phyloP scores from a whole-genome alignment of 1,284 basidiomycete genomes.

The Lentinula novae-zelandiae region DNA sequence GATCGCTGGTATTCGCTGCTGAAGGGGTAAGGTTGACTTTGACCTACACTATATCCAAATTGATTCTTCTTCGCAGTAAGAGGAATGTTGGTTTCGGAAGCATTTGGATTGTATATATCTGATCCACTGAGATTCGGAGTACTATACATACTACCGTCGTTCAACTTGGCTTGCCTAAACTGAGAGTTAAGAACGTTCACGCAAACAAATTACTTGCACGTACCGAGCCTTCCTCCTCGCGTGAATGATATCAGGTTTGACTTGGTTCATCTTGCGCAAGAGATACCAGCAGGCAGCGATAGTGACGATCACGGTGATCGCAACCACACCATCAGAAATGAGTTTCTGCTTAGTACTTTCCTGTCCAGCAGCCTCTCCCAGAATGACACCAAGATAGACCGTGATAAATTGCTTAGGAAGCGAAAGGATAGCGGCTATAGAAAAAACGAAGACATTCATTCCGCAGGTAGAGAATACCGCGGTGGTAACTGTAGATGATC shows the following conservation, averaged over 20 bases:
- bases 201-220: conserved; percentile 18
- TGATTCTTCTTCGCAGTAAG: conserved; percentile 35
- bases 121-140: conserved; percentile 26
- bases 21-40: conserved; percentile 12
- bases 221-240: conserved; percentile 67
- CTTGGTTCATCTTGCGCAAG: conserved; percentile 69
- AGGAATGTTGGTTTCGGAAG: conserved; percentile 38
- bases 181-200: not conserved
- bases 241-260: conserved; percentile 73
- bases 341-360: conserved; percentile 47
- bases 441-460: conserved; percentile 57
- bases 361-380: conserved; percentile 29
- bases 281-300: conserved; percentile 83
- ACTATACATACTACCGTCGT: conserved; percentile 23
- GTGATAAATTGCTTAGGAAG: conserved; percentile 61
- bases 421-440: conserved; percentile 54
- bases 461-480: conserved; percentile 67
- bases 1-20: conserved; percentile 34
- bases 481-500: conserved; percentile 39
- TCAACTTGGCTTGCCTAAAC: conserved; percentile 45
- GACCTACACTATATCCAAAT: not conserved
- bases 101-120: conserved; percentile 26
- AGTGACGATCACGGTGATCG: conserved; percentile 66
- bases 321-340: conserved; percentile 63
- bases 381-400: conserved; percentile 40